phyloP scores from a whole-genome alignment of 345 rosid species.

The Pistacia integerrima region DNA sequence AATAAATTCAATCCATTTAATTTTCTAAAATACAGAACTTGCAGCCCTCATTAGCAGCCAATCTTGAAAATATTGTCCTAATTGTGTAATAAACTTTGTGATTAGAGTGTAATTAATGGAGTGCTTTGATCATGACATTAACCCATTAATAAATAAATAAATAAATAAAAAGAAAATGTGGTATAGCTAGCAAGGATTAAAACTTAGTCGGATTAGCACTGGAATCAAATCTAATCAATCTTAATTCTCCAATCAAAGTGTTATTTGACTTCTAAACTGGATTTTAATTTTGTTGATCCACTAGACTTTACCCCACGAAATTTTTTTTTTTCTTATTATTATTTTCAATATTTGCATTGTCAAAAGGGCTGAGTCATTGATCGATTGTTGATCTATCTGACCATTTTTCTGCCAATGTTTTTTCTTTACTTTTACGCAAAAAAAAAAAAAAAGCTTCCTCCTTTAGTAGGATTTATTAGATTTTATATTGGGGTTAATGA shows the following conservation, averaged over 20 bases:
- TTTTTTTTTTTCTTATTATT: background rate
- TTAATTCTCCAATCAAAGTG: slow-evolving; percentile 15
- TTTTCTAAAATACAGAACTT: too few species aligned
- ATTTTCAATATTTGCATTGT: background rate
- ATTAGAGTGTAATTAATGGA: background rate
- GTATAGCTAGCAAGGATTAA: background rate
- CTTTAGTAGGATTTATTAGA: too few species aligned
- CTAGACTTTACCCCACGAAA: background rate
- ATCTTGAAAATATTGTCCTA: background rate
- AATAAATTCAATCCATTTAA: too few species aligned
- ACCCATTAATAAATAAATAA: too few species aligned
- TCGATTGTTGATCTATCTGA: background rate
- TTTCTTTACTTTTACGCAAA: background rate
- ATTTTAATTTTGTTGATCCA: background rate
- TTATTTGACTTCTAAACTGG: too few species aligned
- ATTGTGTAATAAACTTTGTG: background rate
- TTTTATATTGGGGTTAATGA: too few species aligned
- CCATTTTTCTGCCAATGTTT: background rate
- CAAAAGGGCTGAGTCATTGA: background rate
- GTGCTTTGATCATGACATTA: too few species aligned
- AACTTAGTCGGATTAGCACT: slow-evolving; percentile 23
- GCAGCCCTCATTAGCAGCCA: background rate
- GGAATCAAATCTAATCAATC: background rate
- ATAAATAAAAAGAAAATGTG: too few species aligned
- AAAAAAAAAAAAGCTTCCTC: too few species aligned